phyloP scores from a whole-genome alignment of 2,329 filamentous ascomycete species.

The Aspergillus sojae region DNA sequence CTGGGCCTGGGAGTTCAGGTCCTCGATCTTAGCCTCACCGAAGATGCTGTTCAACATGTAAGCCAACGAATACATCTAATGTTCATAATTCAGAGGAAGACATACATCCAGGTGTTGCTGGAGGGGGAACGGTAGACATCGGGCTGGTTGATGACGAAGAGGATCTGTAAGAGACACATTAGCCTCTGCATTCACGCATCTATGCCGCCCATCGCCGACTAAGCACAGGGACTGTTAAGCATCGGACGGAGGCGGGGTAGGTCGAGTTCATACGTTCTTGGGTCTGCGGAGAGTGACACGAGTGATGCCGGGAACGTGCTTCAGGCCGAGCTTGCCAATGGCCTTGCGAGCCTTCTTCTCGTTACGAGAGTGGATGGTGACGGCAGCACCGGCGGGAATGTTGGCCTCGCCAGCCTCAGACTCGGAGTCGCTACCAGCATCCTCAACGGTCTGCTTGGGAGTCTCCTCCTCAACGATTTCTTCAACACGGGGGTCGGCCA shows the following conservation, averaged over 20 bases:
- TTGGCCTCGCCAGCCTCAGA: slow-evolving; percentile 57
- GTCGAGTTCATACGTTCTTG: slow-evolving; percentile 79
- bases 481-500: slow-evolving; percentile 98
- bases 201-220: background rate
- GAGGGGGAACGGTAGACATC: slow-evolving; percentile 99
- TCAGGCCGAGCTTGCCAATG: slow-evolving; percentile 96
- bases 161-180: slow-evolving; percentile 65
- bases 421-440: slow-evolving; percentile 56
- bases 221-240: slow-evolving; percentile 2
- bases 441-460: slow-evolving; percentile 82
- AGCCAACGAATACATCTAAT: slow-evolving; percentile 17
- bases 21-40: slow-evolving; percentile 99
- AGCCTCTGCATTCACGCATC: slow-evolving; percentile 17
- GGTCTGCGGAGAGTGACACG: slow-evolving; percentile 96
- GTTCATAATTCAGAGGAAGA: slow-evolving; percentile 16
- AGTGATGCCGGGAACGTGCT: slow-evolving; percentile 95
- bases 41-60: slow-evolving; percentile 72
- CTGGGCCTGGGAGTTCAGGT: slow-evolving; percentile 97
- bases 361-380: slow-evolving; percentile 96
- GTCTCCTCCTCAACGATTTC: slow-evolving; percentile 88
- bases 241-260: slow-evolving; percentile 19
- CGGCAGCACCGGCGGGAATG: slow-evolving; percentile 81
- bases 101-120: slow-evolving; percentile 99
- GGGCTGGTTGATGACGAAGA: slow-evolving; percentile 99
- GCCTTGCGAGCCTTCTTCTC: slow-evolving; percentile 99